A percentile compares a stretch with the other conserved stretches of the same genome.
phyloP scores from a whole-genome alignment of 2,329 filamentous ascomycete genomes.

The Macrophomina phaseolina region DNA sequence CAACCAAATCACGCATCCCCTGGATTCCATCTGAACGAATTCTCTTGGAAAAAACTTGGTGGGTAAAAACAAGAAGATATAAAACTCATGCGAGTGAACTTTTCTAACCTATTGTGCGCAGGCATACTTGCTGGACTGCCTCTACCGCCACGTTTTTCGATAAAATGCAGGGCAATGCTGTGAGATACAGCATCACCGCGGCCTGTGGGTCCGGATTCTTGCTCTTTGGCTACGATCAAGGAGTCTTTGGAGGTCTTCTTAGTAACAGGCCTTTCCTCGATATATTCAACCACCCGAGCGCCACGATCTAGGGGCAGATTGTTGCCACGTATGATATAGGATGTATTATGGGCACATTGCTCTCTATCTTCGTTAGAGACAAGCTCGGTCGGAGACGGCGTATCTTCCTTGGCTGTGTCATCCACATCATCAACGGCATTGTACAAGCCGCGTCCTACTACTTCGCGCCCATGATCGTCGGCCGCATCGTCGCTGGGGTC shows the following conservation, averaged over 20 bases:
- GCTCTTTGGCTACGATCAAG: slow-evolving; percentile 54
- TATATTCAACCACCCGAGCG: background rate
- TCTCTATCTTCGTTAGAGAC: slow-evolving; percentile 58
- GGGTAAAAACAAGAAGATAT: too few relatives aligned
- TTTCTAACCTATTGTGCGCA: too few relatives aligned
- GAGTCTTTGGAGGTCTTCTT: slow-evolving; percentile 49
- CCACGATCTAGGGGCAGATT: slow-evolving; percentile 49
- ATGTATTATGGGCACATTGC: slow-evolving; percentile 63
- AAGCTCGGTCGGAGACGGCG: slow-evolving; percentile 55
- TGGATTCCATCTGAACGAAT: too few relatives aligned
- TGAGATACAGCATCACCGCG: too few relatives aligned
- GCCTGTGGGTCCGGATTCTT: too few relatives aligned
- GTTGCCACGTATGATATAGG: slow-evolving; percentile 65
- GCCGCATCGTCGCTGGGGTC: slow-evolving; percentile 42
- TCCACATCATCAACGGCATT: slow-evolving; percentile 57
- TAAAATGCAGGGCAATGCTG: too few relatives aligned
- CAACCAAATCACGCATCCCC: too few relatives aligned
- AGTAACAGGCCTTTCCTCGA: background rate
- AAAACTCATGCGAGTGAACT: too few relatives aligned
- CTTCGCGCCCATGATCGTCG: slow-evolving; percentile 57
- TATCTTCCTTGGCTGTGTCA: slow-evolving; percentile 54
- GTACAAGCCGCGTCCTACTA: slow-evolving; percentile 54
- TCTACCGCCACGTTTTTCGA: too few relatives aligned
- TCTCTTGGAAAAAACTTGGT: too few relatives aligned
- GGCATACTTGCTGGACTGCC: too few relatives aligned